Percentiles rank a stretch among this genome's conserved stretches.
Evolutionary conservation across 495 filamentous ascomycete genomes (phyloP).

Genomic region (Penicillium paxilli): DNA sequence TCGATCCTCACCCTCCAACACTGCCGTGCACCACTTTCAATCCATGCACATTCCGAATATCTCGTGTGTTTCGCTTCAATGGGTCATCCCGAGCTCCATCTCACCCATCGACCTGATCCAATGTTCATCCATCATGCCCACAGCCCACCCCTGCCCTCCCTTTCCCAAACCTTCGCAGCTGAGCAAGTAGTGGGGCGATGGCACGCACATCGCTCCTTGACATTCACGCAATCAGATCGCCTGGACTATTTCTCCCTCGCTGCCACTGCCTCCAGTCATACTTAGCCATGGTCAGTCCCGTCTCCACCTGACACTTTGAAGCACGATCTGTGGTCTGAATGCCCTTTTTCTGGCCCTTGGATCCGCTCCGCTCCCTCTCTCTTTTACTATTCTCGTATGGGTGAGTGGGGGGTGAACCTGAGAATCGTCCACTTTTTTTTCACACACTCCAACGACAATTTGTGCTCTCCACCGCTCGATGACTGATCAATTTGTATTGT

Average conservation of each 20-base stretch:
- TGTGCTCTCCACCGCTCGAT: constrained; percentile 3
- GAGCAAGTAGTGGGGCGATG: constrained; percentile 19
- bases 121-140: too few relatives aligned
- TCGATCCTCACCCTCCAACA: background rate
- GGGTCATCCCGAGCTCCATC: too few relatives aligned
- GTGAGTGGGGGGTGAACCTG: constrained; percentile 4
- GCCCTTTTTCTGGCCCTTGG: background rate
- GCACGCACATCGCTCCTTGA: constrained; percentile 13
- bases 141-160: background rate
- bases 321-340: background rate
- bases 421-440: constrained; percentile 10
- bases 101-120: too few relatives aligned
- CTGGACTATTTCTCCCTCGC: constrained; percentile 15
- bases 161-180: background rate
- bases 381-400: constrained; percentile 3
- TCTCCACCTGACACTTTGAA: constrained; percentile 17
- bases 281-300: background rate
- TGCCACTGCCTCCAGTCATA: background rate
- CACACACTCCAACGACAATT: background rate
- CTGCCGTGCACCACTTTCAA: background rate
- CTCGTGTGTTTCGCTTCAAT: background rate
- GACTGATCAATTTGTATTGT: constrained; percentile 1
- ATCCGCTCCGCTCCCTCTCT: constrained; percentile 6
- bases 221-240: constrained; percentile 11
- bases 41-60: background rate